Conservation (phyloP, 2,329 filamentous ascomycete genomes). For the Pezicula carpinea region DNA sequence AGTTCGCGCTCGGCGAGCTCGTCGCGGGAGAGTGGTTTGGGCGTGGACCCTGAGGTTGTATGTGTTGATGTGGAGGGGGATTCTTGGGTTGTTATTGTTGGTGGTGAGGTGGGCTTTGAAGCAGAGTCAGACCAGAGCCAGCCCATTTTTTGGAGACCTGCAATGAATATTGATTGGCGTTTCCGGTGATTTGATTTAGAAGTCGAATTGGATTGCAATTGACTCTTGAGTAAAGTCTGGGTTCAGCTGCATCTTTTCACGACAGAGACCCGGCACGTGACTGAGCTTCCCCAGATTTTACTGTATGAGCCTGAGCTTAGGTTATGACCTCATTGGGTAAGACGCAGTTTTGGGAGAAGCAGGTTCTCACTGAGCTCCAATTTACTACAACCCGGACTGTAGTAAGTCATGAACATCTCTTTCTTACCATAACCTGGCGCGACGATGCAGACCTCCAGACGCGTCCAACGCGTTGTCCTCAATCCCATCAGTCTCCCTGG, state of each 20-base stretch:
- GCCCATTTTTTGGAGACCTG: conserved; percentile 46
- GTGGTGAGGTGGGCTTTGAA: conserved; percentile 18
- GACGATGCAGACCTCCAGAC: conserved; percentile 21
- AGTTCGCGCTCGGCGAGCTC: conserved; percentile 29
- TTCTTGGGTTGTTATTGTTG: conserved; percentile 15
- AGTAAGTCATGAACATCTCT: not conserved
- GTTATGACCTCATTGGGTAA: conserved; percentile 3
- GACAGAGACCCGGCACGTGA: not conserved
- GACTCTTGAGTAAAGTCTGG: too few relatives aligned
- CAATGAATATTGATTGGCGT: conserved; percentile 1
- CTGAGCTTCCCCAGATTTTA: not conserved
- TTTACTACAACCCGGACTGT: not conserved
- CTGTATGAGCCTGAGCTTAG: not conserved
- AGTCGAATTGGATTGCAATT: too few relatives aligned
- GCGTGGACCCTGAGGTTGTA: conserved; percentile 5
- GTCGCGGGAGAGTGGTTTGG: conserved; percentile 20
- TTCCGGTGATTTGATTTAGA: too few relatives aligned
- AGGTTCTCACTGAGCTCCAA: too few relatives aligned
- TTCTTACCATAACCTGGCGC: not conserved
- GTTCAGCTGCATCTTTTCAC: too few relatives aligned
- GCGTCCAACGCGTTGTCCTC: conserved; percentile 26
- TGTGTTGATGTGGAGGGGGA: conserved; percentile 9
- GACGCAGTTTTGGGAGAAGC: too few relatives aligned
- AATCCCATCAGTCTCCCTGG: conserved; percentile 31
- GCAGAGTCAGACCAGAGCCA: conserved; percentile 51